These are phyloP conservation scores for Cladosporium cucumerinum DNA, from an alignment of 2,329 filamentous ascomycete genomes.

Conservation along the genomic window DNA sequence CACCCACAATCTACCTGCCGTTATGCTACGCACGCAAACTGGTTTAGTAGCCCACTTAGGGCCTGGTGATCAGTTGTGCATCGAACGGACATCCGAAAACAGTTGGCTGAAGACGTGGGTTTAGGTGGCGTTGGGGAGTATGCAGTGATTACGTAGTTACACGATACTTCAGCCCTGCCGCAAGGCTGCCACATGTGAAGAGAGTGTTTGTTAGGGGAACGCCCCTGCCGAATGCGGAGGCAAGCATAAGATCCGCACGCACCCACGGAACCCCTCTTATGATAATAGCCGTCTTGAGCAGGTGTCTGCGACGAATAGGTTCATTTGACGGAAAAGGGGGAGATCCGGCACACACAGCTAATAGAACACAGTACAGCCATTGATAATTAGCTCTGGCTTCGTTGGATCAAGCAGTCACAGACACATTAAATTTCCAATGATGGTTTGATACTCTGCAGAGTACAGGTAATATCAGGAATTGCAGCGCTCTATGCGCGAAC, in stretches of 20 bases:
- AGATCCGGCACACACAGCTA: background rate
- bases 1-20: background rate
- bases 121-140: background rate
- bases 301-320: background rate
- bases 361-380: background rate
- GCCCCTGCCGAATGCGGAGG: background rate
- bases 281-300: background rate
- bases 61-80: background rate
- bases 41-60: background rate
- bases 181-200: conserved; percentile 1
- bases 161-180: conserved; percentile 7
- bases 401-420: background rate
- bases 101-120: background rate
- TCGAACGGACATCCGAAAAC: background rate
- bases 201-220: background rate
- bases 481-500: background rate
- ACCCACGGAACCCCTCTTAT: background rate
- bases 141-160: background rate
- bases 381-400: background rate
- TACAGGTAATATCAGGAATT: background rate
- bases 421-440: background rate
- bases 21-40: conserved; percentile 1
- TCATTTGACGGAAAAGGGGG: background rate
- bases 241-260: background rate
- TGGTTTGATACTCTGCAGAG: background rate